Evolutionary conservation across 768 basidiomycete species (phyloP), one percentile per base, ranked within the genome.

Genomic region (Lactifluus echinatus): DNA sequence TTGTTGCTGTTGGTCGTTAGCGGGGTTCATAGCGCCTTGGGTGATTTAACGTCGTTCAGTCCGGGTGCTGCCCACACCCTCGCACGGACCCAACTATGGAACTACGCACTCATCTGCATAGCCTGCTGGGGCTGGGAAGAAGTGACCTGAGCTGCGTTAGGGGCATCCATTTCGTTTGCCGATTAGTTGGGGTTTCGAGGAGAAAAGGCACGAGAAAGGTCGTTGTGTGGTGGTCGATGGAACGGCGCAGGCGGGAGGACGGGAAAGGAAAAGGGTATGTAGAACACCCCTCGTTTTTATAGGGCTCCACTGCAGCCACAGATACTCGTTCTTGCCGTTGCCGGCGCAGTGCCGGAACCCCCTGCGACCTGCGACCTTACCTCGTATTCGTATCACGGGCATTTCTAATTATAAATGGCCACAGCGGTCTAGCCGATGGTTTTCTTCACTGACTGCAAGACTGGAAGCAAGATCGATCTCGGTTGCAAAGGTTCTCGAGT

Each of bases 21-120:
- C 70, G 15, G 75, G 74, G 67, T 73, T 76, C 72, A 77, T 75
- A 5, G 74, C 73, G 62, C 71, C 82, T 83, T 42, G 29, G 2
- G n/a, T n/a, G n/a, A n/a, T n/a, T 36, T 31, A 40, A n/a, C 12
- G 23, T 44, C n/a, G 4, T 36, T 8, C 3, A 37, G 19, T 44
- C 12, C 15, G 15, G 10, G 8, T 6, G 21, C 15, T 19, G 7
- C 24, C 3, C 8, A 5, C n/a, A 24, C 44, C 10, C 21, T 1
- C 44, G 24, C 29, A 21, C 5, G 7, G 10, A 2, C n/a, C n/a
- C n/a, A n/a, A n/a, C n/a, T n/a, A n/a, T n/a, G n/a, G n/a, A n/a
- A n/a, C n/a, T n/a, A 77, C 83, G 44, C 61, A 84, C 85, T 79
- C 85, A 86, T 85, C 67, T 80, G 72, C 31, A 79, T 72, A 37